phyloP scores from a whole-genome alignment of 192 early-diverging fungal species.

The Lunasporangiospora selenospora region DNA sequence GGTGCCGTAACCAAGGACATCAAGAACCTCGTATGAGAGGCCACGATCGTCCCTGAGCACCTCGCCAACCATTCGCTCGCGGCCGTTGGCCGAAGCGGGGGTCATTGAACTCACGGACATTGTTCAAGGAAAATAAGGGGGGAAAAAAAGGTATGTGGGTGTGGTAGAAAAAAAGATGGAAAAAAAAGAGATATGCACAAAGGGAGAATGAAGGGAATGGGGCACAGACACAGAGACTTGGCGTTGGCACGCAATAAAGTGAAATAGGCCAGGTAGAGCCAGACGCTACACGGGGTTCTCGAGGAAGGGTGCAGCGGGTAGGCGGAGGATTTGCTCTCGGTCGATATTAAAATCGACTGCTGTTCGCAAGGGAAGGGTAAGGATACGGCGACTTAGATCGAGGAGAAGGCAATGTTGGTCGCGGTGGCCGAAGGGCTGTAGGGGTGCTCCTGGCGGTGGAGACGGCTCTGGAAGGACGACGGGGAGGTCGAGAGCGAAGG shows the following conservation, averaged over 20 bases:
- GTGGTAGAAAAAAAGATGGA: not conserved
- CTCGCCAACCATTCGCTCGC: constrained; percentile 25
- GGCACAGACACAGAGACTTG: too few relatives aligned
- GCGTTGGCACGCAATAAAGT: too few relatives aligned
- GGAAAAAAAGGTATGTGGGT: not conserved
- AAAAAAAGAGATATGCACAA: not conserved
- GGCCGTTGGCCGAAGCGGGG: constrained; percentile 11
- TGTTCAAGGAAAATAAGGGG: not conserved
- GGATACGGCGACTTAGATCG: too few relatives aligned
- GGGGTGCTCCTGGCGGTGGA: too few relatives aligned
- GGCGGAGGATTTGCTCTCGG: too few relatives aligned
- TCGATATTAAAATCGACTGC: not conserved
- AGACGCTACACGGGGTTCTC: too few relatives aligned
- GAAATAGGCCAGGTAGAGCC: too few relatives aligned
- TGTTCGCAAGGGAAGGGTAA: not conserved
- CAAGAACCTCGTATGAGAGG: constrained; percentile 50
- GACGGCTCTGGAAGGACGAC: too few relatives aligned
- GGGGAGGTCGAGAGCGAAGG: constrained; percentile 1
- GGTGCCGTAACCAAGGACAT: constrained; percentile 72
- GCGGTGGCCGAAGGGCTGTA: too few relatives aligned
- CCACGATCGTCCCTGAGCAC: constrained; percentile 22
- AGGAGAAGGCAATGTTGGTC: not conserved
- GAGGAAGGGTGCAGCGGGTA: too few relatives aligned
- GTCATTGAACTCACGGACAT: not conserved
- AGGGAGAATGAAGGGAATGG: not conserved